Conservation (phyloP, 371 early-diverging fungal species). For the Apophysomyces ossiformis region DNA sequence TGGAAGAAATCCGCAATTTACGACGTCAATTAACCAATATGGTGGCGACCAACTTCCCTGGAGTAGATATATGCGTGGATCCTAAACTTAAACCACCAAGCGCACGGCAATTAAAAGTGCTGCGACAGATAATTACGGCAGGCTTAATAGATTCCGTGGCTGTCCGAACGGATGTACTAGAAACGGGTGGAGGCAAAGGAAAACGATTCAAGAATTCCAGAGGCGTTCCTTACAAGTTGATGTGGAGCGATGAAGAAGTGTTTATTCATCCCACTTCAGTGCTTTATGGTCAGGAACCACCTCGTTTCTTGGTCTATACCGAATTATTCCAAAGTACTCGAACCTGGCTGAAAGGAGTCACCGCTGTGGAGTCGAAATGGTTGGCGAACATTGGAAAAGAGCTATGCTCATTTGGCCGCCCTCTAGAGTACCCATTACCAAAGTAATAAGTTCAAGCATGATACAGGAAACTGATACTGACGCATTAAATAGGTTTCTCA, state of each 20-base stretch:
- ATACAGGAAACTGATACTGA: constrained; percentile 6
- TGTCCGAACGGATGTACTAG: constrained; percentile 71
- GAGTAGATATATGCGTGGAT: constrained; percentile 55
- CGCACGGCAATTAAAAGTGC: constrained; percentile 63
- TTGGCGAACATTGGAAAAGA: constrained; percentile 70
- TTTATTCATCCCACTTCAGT: constrained; percentile 80
- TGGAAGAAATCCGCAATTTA: constrained; percentile 91
- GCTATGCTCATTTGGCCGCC: constrained; percentile 70
- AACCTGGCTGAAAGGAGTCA: constrained; percentile 83
- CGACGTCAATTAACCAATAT: constrained; percentile 85
- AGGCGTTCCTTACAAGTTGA: constrained; percentile 74
- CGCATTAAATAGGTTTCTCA: constrained; percentile 18
- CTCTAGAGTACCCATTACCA: constrained; percentile 65
- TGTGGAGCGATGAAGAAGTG: constrained; percentile 78
- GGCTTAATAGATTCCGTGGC: constrained; percentile 95
- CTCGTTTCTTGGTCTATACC: constrained; percentile 78
- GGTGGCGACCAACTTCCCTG: constrained; percentile 71
- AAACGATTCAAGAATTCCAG: constrained; percentile 49
- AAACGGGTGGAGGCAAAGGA: constrained; percentile 57
- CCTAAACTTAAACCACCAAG: constrained; percentile 81
- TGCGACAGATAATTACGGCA: constrained; percentile 86
- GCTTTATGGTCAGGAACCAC: constrained; percentile 71
- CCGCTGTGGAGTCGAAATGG: constrained; percentile 82
- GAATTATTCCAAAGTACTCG: constrained; percentile 61
- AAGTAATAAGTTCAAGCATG: constrained; percentile 41